Base-by-base conservation (phyloP, 2,329 filamentous ascomycete genomes). In the Ascochyta viciae-villosae region DNA sequence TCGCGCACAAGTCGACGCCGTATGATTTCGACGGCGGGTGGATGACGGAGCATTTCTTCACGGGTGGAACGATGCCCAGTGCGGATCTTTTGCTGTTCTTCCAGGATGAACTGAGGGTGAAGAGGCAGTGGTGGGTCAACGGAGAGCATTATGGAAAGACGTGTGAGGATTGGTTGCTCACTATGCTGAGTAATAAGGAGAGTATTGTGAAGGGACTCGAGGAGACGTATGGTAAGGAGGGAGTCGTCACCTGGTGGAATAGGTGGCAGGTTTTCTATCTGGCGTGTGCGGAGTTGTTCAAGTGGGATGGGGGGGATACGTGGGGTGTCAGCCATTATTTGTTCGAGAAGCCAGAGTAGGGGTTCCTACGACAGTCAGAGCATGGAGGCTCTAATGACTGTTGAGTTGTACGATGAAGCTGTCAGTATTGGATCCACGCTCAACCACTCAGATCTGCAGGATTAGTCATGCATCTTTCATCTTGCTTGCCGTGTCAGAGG, bases 11-110 rank as follows among this genome's bases (percentile, higher is more conserved):
- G 63, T 81, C 80, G 10, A 87, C 85, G 13, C 87, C 88, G 0
- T 90, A 90, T 67, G 87, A 90, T 68, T 90, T 86, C 62, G 87
- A 90, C 58, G 82, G 83, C 44, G 88, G 88, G 31, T 91, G 88
- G 88, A 90, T 90, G 88, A 88, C 87, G 46, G 84, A 83, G 58
- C 82, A 89, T 67, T 91, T 90, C 79, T 90, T 90, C 75, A 88
- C 87, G 0, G 88, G 88, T 12, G 88, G 88, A 2, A 90, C 87
- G 6, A 91, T 90, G 88, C 86, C 85, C 3, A 86, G 82, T 38
- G 83, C 86, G 0, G 88, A 90, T 70, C 73, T 91, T 50, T 72
- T 90, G 57, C 77, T 87, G 37, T 90, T 83, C 68, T 90, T 90
- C 68, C 87, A 90, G 72, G 76, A 79, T 23, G 82, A 89, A 66